Evolutionary conservation across 805 yeast species (phyloP), one percentile per base, ranked within the genome.

Genomic region (Starmerella apicola): DNA sequence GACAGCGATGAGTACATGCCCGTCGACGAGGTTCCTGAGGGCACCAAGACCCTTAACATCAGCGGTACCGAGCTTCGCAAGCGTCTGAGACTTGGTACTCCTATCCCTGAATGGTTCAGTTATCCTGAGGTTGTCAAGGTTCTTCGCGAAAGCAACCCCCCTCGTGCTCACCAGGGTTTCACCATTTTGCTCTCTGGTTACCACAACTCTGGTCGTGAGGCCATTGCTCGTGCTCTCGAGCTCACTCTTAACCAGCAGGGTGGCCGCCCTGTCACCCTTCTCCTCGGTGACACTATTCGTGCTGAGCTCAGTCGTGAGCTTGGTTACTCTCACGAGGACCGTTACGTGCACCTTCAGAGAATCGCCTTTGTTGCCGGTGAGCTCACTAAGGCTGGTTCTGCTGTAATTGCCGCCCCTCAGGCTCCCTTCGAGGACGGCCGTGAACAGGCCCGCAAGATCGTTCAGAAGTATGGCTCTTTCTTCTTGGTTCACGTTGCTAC

Each of bases 51-150:
- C 20, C 74, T 88, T 43, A 86, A 85, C 63, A 82, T 82, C 50
- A 83, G 95, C 13, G 97, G 97, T 55, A 86, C 97, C 24, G 95
- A 86, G 65, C 73, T 88, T 56, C 78, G 96, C 65, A 77, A 78
- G 61, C 76, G 88, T 51, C 73, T 86, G 58, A 78, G 76, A 66
- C 80, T 78, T 45, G 96, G 96, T 43, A 70, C 79, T 32, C 78
- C 78, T 46, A 88, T 86, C 52, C 97, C 97, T 48, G 91, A 75
- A 58, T 86, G 97, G 97, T 86, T 88, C 64, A 83, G 95, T 4
- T 86, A 86, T 64, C 95, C 95, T 3, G 96, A 86, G 62, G 95
- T 88, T 38, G 97, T 88, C 44, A 72, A 73, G 60, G 85, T 88
- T 44, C 71, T 86, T 54, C 78, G 97, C 59, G 88, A 83, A 54